Evolutionary conservation across 2,329 filamentous ascomycete species (phyloP).

Genomic region (Dactylellina leptospora): DNA sequence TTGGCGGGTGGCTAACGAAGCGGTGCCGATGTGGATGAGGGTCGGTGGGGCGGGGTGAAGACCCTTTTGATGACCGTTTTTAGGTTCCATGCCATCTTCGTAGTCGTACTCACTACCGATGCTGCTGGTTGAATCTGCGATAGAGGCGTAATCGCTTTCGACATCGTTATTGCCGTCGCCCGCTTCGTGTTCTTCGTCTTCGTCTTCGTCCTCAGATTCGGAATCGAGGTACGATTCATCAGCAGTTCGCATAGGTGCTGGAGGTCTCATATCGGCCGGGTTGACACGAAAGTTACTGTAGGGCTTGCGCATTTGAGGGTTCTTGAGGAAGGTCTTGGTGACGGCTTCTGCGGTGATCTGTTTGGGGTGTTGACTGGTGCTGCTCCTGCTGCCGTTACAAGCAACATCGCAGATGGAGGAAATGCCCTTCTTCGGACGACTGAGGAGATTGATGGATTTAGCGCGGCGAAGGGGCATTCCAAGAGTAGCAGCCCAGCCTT

Average conservation of each 20-base stretch:
- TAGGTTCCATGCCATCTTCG: conserved; percentile 29
- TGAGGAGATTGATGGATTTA: conserved; percentile 29
- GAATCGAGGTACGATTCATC: conserved; percentile 34
- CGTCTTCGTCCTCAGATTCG: conserved; percentile 32
- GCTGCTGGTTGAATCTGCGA: conserved; percentile 45
- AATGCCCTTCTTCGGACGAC: conserved; percentile 28
- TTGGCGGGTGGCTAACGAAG: conserved; percentile 39
- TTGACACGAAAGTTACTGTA: conserved; percentile 46
- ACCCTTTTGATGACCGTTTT: conserved; percentile 20
- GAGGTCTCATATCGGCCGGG: conserved; percentile 24
- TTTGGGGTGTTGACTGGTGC: conserved; percentile 32
- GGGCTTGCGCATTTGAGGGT: conserved; percentile 50
- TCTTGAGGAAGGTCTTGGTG: conserved; percentile 42
- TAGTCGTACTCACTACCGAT: conserved; percentile 45
- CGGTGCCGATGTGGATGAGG: conserved; percentile 39
- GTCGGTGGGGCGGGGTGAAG: conserved; percentile 32
- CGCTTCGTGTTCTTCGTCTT: conserved; percentile 6
- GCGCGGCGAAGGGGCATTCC: conserved; percentile 31
- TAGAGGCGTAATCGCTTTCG: conserved; percentile 41
- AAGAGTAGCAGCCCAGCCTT: conserved; percentile 21
- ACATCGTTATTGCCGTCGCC: conserved; percentile 4
- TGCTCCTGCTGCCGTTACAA: conserved; percentile 25
- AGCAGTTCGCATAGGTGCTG: conserved; percentile 25
- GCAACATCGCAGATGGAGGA: conserved; percentile 26
- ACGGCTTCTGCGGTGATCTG: conserved; percentile 4